Conservation (phyloP, 805 yeast genomes). For the Ogataea nitratoaversa region DNA sequence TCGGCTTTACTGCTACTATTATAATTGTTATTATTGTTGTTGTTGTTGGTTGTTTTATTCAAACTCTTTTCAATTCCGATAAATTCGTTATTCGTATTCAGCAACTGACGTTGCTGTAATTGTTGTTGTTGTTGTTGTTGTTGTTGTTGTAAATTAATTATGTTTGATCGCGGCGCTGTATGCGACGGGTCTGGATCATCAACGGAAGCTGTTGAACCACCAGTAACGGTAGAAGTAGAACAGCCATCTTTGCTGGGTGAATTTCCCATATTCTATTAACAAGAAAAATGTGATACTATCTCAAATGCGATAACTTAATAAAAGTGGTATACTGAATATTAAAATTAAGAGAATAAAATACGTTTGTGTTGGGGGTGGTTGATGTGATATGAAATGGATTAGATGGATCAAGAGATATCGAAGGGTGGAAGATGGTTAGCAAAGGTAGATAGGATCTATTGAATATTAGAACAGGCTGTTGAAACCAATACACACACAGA, state of each 20-base stretch:
- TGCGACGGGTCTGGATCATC: slow-evolving; percentile 35
- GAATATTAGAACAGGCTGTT: too few species aligned
- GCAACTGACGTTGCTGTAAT: background rate
- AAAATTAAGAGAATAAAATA: background rate
- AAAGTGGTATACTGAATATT: too few species aligned
- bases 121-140: slow-evolving; percentile 13
- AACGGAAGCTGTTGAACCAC: slow-evolving; percentile 20
- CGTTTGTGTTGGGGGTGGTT: too few species aligned
- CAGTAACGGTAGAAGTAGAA: slow-evolving; percentile 31
- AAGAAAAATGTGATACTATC: too few species aligned
- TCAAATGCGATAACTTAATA: too few species aligned
- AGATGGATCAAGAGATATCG: too few species aligned
- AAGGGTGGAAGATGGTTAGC: background rate
- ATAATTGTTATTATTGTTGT: background rate
- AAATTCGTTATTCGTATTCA: slow-evolving; percentile 1
- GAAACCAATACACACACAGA: too few species aligned
- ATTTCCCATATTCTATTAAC: slow-evolving; percentile 29
- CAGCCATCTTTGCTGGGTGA: slow-evolving; percentile 37
- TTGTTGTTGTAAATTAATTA: slow-evolving; percentile 12
- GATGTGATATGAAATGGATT: too few species aligned
- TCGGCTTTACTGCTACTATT: background rate
- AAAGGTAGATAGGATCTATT: background rate
- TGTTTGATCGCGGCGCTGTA: slow-evolving; percentile 25
- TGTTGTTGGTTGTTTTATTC: background rate
- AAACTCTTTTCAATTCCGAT: background rate